Percentiles rank a stretch among this genome's conserved stretches.
Conservation (phyloP, 2,329 filamentous ascomycete genomes). For the Penicillium sp. region DNA sequence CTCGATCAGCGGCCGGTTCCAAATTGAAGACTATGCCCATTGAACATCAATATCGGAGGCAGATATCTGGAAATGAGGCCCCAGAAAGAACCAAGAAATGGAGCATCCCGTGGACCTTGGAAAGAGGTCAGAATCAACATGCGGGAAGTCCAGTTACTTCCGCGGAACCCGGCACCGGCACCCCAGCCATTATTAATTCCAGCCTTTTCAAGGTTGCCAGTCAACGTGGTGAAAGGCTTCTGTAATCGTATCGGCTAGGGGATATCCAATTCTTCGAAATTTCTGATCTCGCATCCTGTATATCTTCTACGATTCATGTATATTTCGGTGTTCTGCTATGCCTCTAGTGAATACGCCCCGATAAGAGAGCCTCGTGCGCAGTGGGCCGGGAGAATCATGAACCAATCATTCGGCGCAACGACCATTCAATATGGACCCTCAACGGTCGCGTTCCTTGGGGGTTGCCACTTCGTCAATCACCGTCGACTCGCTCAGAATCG, state of each 20-base stretch:
- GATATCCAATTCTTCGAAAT: neutral
- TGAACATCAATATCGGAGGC: no score
- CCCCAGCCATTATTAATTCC: neutral
- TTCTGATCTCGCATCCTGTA: no score
- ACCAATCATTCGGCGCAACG: neutral
- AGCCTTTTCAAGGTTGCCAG: neutral
- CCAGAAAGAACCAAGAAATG: no score
- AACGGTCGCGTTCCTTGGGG: neutral
- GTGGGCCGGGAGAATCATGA: neutral
- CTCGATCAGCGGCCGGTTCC: neutral
- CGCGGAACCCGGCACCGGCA: neutral
- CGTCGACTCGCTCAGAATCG: neutral
- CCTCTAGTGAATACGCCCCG: neutral
- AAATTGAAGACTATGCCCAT: neutral
- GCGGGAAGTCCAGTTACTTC: neutral
- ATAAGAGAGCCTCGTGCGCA: neutral
- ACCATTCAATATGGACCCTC: neutral
- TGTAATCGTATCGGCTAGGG: neutral
- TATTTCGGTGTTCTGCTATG: no score
- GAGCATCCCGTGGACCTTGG: neutral
- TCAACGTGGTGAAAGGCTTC: neutral
- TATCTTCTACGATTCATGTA: no score
- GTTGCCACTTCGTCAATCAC: neutral
- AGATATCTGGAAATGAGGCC: no score
- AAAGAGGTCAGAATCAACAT: neutral